Evolutionary conservation across 768 basidiomycete genomes (phyloP).

Genomic region (Psilocybe cyanescens): DNA sequence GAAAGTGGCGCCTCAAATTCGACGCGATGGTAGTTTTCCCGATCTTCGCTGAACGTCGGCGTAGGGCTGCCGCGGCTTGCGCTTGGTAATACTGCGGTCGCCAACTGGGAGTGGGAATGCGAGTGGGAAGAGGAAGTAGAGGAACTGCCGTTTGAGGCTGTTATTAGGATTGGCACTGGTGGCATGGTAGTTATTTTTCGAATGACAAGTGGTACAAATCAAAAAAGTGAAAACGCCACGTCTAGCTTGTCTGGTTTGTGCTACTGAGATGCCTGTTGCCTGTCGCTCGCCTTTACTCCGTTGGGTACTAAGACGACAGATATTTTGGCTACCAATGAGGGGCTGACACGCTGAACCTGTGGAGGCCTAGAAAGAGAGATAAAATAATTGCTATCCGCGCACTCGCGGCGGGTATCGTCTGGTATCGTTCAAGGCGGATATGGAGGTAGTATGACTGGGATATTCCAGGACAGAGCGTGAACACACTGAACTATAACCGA

Average conservation of each 20-base stretch:
- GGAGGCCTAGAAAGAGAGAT: background rate
- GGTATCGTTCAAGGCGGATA: background rate
- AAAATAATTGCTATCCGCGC: background rate
- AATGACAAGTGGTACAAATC: background rate
- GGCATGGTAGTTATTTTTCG: background rate
- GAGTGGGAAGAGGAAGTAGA: constrained; percentile 1
- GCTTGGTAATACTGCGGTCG: background rate
- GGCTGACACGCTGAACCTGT: constrained; percentile 7
- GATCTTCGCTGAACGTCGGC: constrained; percentile 31
- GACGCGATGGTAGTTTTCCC: constrained; percentile 35
- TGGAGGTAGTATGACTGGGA: background rate
- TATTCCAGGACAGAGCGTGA: background rate
- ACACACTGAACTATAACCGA: background rate
- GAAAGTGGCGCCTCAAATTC: constrained; percentile 44
- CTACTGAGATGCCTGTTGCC: constrained; percentile 5
- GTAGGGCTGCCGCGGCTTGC: constrained; percentile 13
- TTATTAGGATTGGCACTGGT: constrained; percentile 1
- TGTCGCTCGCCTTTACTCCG: background rate
- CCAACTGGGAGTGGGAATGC: background rate
- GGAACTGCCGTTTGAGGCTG: constrained; percentile 5
- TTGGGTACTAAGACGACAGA: background rate
- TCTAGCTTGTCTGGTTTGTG: background rate
- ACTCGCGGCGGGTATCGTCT: background rate
- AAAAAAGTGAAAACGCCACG: constrained; percentile 1
- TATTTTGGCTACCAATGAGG: constrained; percentile 1